Base-by-base conservation (phyloP, 2,329 filamentous ascomycete genomes). In the Beauveria brongniartii region DNA sequence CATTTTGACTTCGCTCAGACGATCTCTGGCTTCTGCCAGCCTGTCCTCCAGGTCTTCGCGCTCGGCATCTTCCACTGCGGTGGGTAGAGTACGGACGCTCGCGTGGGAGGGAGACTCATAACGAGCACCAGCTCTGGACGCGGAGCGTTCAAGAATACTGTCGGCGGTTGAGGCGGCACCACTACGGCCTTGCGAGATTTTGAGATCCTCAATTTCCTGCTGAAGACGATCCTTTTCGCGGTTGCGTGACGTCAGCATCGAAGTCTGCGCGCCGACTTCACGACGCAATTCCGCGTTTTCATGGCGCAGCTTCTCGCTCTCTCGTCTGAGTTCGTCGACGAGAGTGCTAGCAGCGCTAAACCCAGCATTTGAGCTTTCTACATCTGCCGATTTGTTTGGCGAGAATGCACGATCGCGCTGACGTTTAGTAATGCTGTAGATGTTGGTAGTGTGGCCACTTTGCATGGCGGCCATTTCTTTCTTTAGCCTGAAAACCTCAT, bases 121-220 rank as follows among this genome's bases (percentile, higher is more conserved):
- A 1, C 71, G 78, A 14, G 57, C 57, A 5, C 85, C 83, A 10
- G 91, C 87, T 47, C 93, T 86, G 3, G 93, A 97, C 14, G 92
- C 91, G 0, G 93, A 97, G n/a, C 94, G 86, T 63, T 97, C 94
- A 37, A 97, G 83, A 48, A 97, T 89, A 71, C 92, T 96, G 70
- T 97, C 94, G 6, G 93, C 86, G 1, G 91, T 84, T 0, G 84
- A 85, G 0, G 82, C 80, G 1, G 82, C 80, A 4, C 82, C 89
- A 34, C 84, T 85, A 64, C 91, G 86, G 59, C 92, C 87, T 65
- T 92, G 88, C 1, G 89, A 86, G 68, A 97, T 85, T 75, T 97
- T 99, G 64, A 99, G 80, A 64, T 97, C 92, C 74, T 99, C 94
- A 64, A 97, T 97, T 72, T 99, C 93, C 70, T 96, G 91, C 72